Conservation (phyloP, 352 stramenopile genomes). For the Phytophthora chlamydospora region DNA sequence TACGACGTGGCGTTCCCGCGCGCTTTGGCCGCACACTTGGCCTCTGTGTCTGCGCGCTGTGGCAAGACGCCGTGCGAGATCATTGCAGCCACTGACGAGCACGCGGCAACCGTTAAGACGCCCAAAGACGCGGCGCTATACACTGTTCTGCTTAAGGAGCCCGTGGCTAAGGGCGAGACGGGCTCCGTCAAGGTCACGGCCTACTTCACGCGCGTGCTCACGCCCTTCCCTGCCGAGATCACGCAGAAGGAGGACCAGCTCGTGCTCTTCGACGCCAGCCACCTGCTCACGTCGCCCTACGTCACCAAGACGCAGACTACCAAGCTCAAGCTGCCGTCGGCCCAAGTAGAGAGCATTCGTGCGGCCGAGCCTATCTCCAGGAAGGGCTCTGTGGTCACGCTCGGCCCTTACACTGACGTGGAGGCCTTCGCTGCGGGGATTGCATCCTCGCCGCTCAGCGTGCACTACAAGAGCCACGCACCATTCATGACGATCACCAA, state of each 20-base stretch:
- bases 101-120: constrained; percentile 28
- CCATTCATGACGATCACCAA: constrained; percentile 88
- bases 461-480: constrained; percentile 90
- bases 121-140: constrained; percentile 58
- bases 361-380: constrained; percentile 59
- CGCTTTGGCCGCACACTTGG: constrained; percentile 54
- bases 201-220: constrained; percentile 82
- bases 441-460: constrained; percentile 29
- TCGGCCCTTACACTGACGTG: constrained; percentile 80
- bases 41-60: constrained; percentile 73
- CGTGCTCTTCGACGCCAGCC: constrained; percentile 74
- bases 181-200: constrained; percentile 77
- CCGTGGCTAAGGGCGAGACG: constrained; percentile 53
- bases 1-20: constrained; percentile 75
- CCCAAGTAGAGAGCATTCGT: constrained; percentile 74
- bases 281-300: constrained; percentile 80
- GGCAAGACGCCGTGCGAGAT: constrained; percentile 78
- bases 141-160: constrained; percentile 73
- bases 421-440: constrained; percentile 42
- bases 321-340: constrained; percentile 84
- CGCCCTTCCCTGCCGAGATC: constrained; percentile 78
- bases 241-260: constrained; percentile 87
- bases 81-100: constrained; percentile 42
- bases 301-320: constrained; percentile 80
- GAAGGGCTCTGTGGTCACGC: constrained; percentile 80